phyloP scores from a whole-genome alignment of 768 basidiomycete genomes.

The Termitomyces sp. region DNA sequence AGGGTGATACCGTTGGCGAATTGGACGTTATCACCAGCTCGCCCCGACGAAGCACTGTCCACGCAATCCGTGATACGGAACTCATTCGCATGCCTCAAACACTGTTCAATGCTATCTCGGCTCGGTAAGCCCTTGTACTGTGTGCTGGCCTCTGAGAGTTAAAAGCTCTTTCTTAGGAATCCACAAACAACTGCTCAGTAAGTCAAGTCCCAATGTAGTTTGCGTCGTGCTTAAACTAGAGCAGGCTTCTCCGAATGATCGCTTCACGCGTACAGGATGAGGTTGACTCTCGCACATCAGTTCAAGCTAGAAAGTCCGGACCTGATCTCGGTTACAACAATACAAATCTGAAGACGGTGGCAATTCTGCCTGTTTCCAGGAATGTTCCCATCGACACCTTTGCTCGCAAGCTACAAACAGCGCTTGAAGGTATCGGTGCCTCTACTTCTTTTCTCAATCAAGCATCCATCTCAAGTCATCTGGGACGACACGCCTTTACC shows the following conservation, averaged over 20 bases:
- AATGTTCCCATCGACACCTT: conserved; percentile 88
- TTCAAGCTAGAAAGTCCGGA: conserved; percentile 43
- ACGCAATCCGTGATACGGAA: conserved; percentile 97
- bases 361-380: conserved; percentile 81
- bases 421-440: conserved; percentile 91
- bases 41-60: conserved; percentile 81
- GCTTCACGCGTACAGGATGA: conserved; percentile 88
- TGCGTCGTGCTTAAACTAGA: not conserved
- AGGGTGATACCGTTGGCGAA: conserved; percentile 96
- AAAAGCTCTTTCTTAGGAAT: conserved; percentile 41
- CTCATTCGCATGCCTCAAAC: conserved; percentile 96
- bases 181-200: conserved; percentile 84
- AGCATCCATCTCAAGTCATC: conserved; percentile 83
- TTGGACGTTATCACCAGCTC: conserved; percentile 95
- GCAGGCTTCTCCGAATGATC: conserved; percentile 78
- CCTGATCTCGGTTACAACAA: conserved; percentile 73
- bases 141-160: not conserved
- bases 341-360: conserved; percentile 88
- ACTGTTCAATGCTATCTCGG: conserved; percentile 94
- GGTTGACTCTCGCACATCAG: conserved; percentile 55
- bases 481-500: conserved; percentile 93
- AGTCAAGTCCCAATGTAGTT: conserved; percentile 16
- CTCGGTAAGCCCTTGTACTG: conserved; percentile 41
- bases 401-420: conserved; percentile 80
- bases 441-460: conserved; percentile 92